Base-by-base conservation (phyloP, 768 basidiomycete genomes). In the Mycena alexandri region DNA sequence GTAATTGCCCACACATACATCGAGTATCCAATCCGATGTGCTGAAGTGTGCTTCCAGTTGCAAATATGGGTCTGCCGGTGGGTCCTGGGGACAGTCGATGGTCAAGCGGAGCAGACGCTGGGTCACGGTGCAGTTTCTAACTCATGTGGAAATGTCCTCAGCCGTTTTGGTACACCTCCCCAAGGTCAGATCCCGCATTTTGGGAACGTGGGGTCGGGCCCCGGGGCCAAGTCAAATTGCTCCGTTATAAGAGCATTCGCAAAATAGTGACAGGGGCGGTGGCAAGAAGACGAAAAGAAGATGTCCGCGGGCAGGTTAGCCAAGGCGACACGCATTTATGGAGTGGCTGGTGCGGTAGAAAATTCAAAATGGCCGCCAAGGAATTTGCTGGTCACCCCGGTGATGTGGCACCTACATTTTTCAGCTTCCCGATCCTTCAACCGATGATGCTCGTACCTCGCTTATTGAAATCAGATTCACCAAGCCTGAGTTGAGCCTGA, bases 291-390 rank as follows among this genome's bases (percentile, higher is more conserved):
- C 54, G 41, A n/a, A 38, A 56, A 16, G 41, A 56, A 17, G 5
- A 13, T 10, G 16, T 38, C 22, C 6, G 22, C 2, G 5, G 54
- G 22, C 5, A 29, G 17, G 8, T 1, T 17, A 2, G 42, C 1
- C 7, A 1, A 19, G 1, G 5, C 8, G 11, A 43, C 22, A 29
- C 25, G 10, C 5, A 56, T 21, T 17, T 43, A 16, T 24, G 24
- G 14, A 56, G 24, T 9, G 38, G 54, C 36, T 56, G 54, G 41
- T 14, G 54, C 41, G 22, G 24, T 14, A 56, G 54, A 43, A 43
- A 56, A 43, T 56, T 24, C 14, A 43, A 10, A 1, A 54, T 11
- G 4, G 33, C n/a, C 33, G 19, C 33, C 10, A n/a, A 36, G 5
- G 34, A 36, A 36, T 36, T 38, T 11, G 14, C 1, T 13, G n/a